A percentile compares a stretch with the other conserved stretches of the same genome.
Conservation (phyloP, 352 stramenopile genomes). For the Phytophthora palmivora region DNA sequence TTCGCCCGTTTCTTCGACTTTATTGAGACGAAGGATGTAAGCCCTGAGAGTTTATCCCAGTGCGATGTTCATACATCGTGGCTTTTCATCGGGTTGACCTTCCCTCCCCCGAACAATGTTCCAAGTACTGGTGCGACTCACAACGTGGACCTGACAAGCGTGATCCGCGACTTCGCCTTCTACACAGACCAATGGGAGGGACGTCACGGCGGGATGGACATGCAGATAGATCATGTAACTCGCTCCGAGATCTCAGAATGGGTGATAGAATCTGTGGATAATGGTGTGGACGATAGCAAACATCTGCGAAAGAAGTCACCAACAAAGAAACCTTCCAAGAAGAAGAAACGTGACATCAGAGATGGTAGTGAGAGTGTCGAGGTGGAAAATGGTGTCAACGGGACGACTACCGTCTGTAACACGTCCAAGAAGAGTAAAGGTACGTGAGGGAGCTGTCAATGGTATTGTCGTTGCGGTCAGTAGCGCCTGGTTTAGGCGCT, state of each 20-base stretch:
- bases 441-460: constrained; percentile 38
- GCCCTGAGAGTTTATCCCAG: constrained; percentile 17
- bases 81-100: constrained; percentile 81
- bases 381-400: constrained; percentile 3
- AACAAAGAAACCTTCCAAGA: constrained; percentile 26
- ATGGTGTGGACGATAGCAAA: constrained; percentile 31
- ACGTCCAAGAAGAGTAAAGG: constrained; percentile 50
- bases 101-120: constrained; percentile 50
- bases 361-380: constrained; percentile 17
- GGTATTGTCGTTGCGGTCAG: constrained; percentile 18
- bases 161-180: constrained; percentile 80
- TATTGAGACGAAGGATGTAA: constrained; percentile 25
- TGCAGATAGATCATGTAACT: constrained; percentile 79
- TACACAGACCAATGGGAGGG: constrained; percentile 83
- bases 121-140: constrained; percentile 21
- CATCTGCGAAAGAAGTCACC: constrained; percentile 33
- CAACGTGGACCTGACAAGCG: constrained; percentile 71
- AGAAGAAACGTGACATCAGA: constrained; percentile 37
- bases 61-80: constrained; percentile 58
- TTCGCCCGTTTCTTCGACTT: constrained; percentile 89
- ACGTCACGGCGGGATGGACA: constrained; percentile 80
- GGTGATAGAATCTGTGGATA: constrained; percentile 58
- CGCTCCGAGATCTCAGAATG: constrained; percentile 63
- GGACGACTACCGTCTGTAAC: background rate
- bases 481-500: constrained; percentile 7